Conservation (phyloP, 1,139 yeast genomes). For the Hansenula sp. region DNA sequence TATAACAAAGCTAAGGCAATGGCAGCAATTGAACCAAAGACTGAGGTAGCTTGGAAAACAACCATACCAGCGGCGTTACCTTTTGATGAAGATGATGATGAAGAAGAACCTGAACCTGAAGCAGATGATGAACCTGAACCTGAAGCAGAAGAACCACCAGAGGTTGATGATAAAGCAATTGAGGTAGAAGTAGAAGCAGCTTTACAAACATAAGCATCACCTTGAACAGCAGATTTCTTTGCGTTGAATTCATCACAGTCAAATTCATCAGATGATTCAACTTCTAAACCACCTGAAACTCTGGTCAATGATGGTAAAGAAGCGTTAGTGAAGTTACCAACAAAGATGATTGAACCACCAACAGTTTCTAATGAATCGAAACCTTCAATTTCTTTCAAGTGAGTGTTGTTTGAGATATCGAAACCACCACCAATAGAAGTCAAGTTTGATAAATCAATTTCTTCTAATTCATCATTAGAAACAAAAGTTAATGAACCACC, state of each 20-base stretch:
- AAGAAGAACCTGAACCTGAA: constrained; percentile 15
- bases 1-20: constrained; percentile 63
- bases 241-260: constrained; percentile 74
- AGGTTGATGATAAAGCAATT: constrained; percentile 31
- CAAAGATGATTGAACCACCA: constrained; percentile 82
- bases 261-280: constrained; percentile 69
- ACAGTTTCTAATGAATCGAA: constrained; percentile 71
- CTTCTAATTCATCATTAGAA: constrained; percentile 69
- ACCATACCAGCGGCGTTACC: constrained; percentile 30
- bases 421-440: constrained; percentile 83
- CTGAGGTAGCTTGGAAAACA: constrained; percentile 42
- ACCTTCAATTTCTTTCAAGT: constrained; percentile 61
- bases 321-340: constrained; percentile 80
- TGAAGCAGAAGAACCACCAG: constrained; percentile 28
- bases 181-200: constrained; percentile 42
- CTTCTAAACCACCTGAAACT: constrained; percentile 88
- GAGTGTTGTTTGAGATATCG: constrained; percentile 77
- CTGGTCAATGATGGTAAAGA: constrained; percentile 65
- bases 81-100: constrained; percentile 23
- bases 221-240: constrained; percentile 76
- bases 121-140: constrained; percentile 23
- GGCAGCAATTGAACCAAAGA: constrained; percentile 60
- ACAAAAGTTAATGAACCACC: constrained; percentile 81
- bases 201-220: constrained; percentile 83
- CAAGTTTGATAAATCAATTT: constrained; percentile 67